Percentiles rank a stretch among this genome's conserved stretches.
These are phyloP conservation scores for Phylloporus sp. DNA, from an alignment of 768 basidiomycete genomes.

Conservation along the genomic window DNA sequence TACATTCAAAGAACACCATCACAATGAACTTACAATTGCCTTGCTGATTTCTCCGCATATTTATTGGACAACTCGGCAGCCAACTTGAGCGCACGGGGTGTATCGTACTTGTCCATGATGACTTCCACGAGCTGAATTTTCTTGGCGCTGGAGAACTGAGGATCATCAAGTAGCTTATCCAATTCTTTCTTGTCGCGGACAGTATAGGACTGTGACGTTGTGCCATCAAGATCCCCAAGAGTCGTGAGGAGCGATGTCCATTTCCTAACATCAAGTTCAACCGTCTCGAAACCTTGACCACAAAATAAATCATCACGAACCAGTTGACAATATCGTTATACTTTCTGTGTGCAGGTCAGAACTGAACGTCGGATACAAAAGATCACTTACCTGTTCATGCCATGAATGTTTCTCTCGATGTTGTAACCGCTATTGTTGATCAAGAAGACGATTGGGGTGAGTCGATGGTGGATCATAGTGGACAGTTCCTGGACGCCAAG, in stretches of 20 bases:
- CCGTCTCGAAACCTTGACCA: too few species aligned
- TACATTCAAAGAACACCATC: background rate
- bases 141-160: conserved; percentile 56
- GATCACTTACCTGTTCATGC: conserved; percentile 44
- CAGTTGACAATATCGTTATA: conserved; percentile 88
- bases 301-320: conserved; percentile 25
- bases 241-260: conserved; percentile 63
- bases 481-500: conserved; percentile 80
- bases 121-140: conserved; percentile 81
- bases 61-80: conserved; percentile 39
- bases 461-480: conserved; percentile 68
- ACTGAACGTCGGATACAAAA: background rate
- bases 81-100: conserved; percentile 57
- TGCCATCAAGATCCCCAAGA: conserved; percentile 49
- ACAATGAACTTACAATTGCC: conserved; percentile 11
- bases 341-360: conserved; percentile 39
- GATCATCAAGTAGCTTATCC: conserved; percentile 58
- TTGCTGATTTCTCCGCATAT: conserved; percentile 14
- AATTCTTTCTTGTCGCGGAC: conserved; percentile 68
- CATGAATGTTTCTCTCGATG: conserved; percentile 79
- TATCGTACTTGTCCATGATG: conserved; percentile 68
- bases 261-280: conserved; percentile 37
- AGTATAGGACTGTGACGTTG: conserved; percentile 56
- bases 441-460: conserved; percentile 83
- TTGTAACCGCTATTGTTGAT: conserved; percentile 83